Base-by-base conservation (phyloP, 2,329 filamentous ascomycete genomes). In the Kalmusia sp. region DNA sequence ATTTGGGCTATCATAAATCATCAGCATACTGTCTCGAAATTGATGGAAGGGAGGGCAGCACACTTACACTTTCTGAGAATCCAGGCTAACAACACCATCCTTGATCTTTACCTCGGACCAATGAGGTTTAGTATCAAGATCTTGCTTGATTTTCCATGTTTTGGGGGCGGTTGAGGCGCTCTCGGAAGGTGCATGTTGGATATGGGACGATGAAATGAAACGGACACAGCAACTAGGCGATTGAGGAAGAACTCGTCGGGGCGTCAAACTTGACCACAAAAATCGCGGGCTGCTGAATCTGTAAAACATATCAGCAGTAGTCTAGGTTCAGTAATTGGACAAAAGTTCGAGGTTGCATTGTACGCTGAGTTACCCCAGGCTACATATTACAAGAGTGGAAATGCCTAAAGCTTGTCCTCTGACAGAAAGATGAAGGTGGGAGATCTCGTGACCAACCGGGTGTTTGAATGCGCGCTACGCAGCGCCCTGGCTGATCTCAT, bases 1-100 rank as follows among this genome's bases (percentile, higher is more conserved):
- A 55, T 74, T 72, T 11, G 76, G 73, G n/a, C 77, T 80, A 52
- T 21, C 6, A 19, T 7, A 7, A 12, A 33, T 51, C 19, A 53
- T 51, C 37, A 44, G 25, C 33, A n/a, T 8, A 15, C 6, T 46
- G 14, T 17, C 14, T 15, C 31, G 25, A 12, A 11, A n/a, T 7
- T 1, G 6, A 19, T 28, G 3, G 15, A 21, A 27, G 41, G n/a
- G 7, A 28, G 4, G 4, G n/a, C n/a, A n/a, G n/a, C n/a, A n/a
- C 2, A 38, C 55, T 43, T 19, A 58, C 55, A 58, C 34, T 19
- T 28, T 37, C 19, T 47, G 25, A 22, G 22, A 12, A 24, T 27
- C 33, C 15, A 48, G 45, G 15, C 22, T 49, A 30, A 58, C 27
- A n/a, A 39, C 21, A 14, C 25, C 51, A 14, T 47, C 44, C 24